Conservation (phyloP, 2,329 filamentous ascomycete genomes). For the Trichoderma guizhouense region DNA sequence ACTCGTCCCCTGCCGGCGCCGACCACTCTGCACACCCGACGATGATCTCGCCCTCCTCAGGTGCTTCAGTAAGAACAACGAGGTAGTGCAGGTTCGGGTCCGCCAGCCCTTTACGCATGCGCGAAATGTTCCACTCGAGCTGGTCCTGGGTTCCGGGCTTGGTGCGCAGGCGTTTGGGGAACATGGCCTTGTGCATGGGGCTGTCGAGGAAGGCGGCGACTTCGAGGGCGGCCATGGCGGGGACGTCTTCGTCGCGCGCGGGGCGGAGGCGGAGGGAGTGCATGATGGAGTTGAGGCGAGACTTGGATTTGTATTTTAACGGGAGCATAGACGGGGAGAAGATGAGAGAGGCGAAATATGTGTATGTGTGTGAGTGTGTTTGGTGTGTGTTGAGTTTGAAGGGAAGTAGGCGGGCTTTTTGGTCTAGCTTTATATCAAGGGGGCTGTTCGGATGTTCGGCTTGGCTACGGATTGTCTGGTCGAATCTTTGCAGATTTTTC, state of each 20-base stretch:
- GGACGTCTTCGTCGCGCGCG: slow-evolving; percentile 17
- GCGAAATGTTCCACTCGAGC: slow-evolving; percentile 17
- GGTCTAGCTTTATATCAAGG: not conserved
- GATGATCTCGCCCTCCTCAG: slow-evolving; percentile 14
- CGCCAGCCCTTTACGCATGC: slow-evolving; percentile 6
- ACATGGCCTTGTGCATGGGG: slow-evolving; percentile 20
- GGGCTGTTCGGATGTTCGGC: not conserved
- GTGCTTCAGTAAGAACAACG: not conserved
- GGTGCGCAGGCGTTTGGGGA: slow-evolving; percentile 17
- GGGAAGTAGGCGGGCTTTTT: not conserved
- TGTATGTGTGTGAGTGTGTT: not conserved
- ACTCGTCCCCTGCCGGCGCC: not conserved
- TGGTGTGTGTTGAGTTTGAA: not conserved
- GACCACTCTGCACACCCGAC: slow-evolving; percentile 20
- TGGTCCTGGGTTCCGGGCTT: slow-evolving; percentile 21
- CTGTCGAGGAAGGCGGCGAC: slow-evolving; percentile 19
- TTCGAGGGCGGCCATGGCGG: slow-evolving; percentile 19
- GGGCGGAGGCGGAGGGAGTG: slow-evolving; percentile 15
- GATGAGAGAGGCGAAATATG: not conserved
- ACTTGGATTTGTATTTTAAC: not conserved
- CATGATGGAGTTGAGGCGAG: not conserved
- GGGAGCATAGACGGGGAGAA: not conserved
- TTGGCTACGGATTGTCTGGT: not conserved
- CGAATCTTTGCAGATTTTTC: not conserved
- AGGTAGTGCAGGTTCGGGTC: slow-evolving; percentile 9